These are phyloP conservation scores for Metschnikowia hibisci DNA, from an alignment of 805 yeast genomes.

Conservation along the genomic window DNA sequence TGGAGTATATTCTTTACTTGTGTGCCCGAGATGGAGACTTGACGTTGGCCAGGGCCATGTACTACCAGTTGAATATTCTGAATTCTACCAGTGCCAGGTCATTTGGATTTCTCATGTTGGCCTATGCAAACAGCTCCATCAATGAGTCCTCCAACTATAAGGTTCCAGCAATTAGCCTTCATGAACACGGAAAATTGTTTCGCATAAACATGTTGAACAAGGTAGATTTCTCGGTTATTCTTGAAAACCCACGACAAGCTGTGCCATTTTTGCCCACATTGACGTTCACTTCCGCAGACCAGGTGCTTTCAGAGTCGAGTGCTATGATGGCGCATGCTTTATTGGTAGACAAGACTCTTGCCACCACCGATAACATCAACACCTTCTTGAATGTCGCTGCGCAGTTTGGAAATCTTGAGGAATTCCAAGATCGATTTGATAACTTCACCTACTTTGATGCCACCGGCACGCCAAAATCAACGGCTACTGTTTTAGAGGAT, in stretches of 20 bases:
- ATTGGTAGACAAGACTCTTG: conserved; percentile 38
- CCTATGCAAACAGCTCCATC: conserved; percentile 42
- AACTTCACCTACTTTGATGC: conserved; percentile 27
- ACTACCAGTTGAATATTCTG: conserved; percentile 41
- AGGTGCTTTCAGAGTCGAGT: conserved; percentile 66
- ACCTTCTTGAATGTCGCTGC: conserved; percentile 50
- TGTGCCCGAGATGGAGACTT: conserved; percentile 82
- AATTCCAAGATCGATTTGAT: conserved; percentile 33
- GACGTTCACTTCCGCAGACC: conserved; percentile 34
- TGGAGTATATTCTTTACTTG: conserved; percentile 68
- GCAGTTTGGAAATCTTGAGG: conserved; percentile 29
- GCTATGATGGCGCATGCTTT: conserved; percentile 67
- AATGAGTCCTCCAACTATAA: conserved; percentile 12
- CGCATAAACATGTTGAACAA: conserved; percentile 45
- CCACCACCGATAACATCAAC: conserved; percentile 43
- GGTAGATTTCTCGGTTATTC: conserved; percentile 29
- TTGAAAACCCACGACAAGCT: conserved; percentile 12
- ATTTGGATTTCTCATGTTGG: conserved; percentile 45
- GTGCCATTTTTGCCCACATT: conserved; percentile 73
- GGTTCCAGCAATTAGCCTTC: conserved; percentile 29
- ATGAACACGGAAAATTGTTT: conserved; percentile 44
- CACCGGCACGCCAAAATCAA: conserved; percentile 19
- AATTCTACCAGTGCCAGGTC: conserved; percentile 34
- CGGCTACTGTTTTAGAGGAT: conserved; percentile 8
- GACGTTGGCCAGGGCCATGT: conserved; percentile 64